phyloP scores from a whole-genome alignment of 2,329 filamentous ascomycete genomes.

The Drechslera avenae region DNA sequence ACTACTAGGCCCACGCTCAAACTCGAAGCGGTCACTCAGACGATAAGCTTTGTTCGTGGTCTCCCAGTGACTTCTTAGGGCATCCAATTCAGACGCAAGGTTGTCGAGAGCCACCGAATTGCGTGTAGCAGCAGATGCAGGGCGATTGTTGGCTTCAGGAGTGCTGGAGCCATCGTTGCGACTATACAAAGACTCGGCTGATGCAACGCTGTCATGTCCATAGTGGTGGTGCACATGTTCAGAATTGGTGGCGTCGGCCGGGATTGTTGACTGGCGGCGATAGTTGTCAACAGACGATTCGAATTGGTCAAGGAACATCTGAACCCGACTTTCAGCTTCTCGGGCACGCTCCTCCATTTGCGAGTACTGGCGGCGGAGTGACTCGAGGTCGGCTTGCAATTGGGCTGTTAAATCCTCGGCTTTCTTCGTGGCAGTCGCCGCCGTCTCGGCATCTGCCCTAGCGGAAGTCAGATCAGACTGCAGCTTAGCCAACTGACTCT shows the following conservation, averaged over 20 bases:
- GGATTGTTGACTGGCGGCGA: slow-evolving; percentile 70
- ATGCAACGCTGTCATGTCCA: slow-evolving; percentile 65
- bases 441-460: slow-evolving; percentile 70
- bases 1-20: slow-evolving; percentile 62
- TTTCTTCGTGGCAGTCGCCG: slow-evolving; percentile 56
- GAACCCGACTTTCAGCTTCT: slow-evolving; percentile 92
- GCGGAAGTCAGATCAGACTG: slow-evolving; percentile 70
- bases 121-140: slow-evolving; percentile 48
- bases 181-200: slow-evolving; percentile 59
- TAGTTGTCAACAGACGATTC: slow-evolving; percentile 94
- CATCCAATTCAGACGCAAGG: slow-evolving; percentile 89
- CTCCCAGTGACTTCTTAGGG: slow-evolving; percentile 90
- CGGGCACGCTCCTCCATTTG: slow-evolving; percentile 81
- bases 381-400: slow-evolving; percentile 72
- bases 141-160: slow-evolving; percentile 37
- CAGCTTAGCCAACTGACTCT: slow-evolving; percentile 71
- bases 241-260: slow-evolving; percentile 40
- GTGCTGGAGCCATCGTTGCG: slow-evolving; percentile 46
- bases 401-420: slow-evolving; percentile 62
- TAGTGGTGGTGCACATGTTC: slow-evolving; percentile 45
- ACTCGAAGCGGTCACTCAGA: slow-evolving; percentile 86
- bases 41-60: slow-evolving; percentile 94
- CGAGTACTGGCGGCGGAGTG: slow-evolving; percentile 80
- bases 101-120: slow-evolving; percentile 81
- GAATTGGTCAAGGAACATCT: slow-evolving; percentile 90